Evolutionary conservation across 2,329 filamentous ascomycete species (phyloP).

Genomic region (Ascochyta viciae-villosae): DNA sequence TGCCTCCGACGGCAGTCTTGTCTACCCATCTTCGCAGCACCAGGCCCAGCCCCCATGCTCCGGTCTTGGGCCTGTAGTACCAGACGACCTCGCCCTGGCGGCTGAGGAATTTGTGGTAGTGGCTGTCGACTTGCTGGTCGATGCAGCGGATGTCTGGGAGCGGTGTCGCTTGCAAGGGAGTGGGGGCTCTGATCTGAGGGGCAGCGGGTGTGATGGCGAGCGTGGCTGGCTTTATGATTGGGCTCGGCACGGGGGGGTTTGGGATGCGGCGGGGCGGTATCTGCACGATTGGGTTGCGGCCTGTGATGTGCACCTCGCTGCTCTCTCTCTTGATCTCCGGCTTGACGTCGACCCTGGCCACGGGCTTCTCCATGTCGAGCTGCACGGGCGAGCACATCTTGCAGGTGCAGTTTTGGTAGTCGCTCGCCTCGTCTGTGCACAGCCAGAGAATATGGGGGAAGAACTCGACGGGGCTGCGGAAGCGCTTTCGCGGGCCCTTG

Average conservation of each 20-base stretch:
- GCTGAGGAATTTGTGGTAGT: slow-evolving; percentile 58
- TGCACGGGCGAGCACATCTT: slow-evolving; percentile 64
- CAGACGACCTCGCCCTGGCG: slow-evolving; percentile 64
- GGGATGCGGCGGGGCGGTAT: slow-evolving; percentile 33
- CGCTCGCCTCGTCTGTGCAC: slow-evolving; percentile 59
- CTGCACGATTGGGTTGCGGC: slow-evolving; percentile 35
- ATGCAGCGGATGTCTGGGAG: slow-evolving; percentile 50
- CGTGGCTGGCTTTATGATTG: slow-evolving; percentile 29
- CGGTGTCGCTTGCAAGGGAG: slow-evolving; percentile 42
- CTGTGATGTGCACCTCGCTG: slow-evolving; percentile 2
- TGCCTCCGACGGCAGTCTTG: slow-evolving; percentile 36
- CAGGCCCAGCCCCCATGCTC: slow-evolving; percentile 62
- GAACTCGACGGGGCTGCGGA: slow-evolving; percentile 65
- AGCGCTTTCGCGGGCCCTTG: slow-evolving; percentile 63
- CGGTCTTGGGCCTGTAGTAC: slow-evolving; percentile 57
- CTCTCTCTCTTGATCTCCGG: slow-evolving; percentile 33
- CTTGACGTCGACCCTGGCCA: slow-evolving; percentile 37
- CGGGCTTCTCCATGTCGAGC: slow-evolving; percentile 51
- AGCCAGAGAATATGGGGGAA: slow-evolving; percentile 67
- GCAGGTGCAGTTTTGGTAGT: slow-evolving; percentile 64
- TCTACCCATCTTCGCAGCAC: slow-evolving; percentile 56
- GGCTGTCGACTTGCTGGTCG: slow-evolving; percentile 60
- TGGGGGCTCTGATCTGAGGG: slow-evolving; percentile 33
- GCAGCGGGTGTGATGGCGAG: slow-evolving; percentile 12
- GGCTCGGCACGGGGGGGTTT: slow-evolving; percentile 31